Evolutionary conservation across 2,329 filamentous ascomycete species (phyloP).

Genomic region (Pyrenochaeta sp.): DNA sequence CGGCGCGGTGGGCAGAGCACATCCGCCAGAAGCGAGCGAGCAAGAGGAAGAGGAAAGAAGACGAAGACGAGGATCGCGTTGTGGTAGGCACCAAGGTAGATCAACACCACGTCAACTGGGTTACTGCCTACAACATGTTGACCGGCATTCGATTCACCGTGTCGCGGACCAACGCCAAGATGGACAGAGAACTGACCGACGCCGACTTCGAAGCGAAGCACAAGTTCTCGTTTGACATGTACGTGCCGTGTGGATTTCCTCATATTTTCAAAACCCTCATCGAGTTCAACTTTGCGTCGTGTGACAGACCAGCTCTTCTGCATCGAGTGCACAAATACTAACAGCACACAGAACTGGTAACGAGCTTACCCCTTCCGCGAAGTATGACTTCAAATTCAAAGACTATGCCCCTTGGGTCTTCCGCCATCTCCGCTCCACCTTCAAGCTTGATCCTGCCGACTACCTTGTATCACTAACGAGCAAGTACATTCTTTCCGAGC

Average conservation of each 20-base stretch:
- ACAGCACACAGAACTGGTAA: conserved; percentile 78
- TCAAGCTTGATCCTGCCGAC: conserved; percentile 93
- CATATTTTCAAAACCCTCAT: conserved; percentile 20
- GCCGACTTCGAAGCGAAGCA: conserved; percentile 93
- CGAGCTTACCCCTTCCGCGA: conserved; percentile 94
- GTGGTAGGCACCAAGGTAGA: conserved; percentile 97
- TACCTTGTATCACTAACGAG: conserved; percentile 98
- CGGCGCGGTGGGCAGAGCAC: conserved; percentile 88
- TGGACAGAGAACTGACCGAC: conserved; percentile 88
- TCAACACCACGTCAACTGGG: conserved; percentile 95
- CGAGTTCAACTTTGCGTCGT: conserved; percentile 19
- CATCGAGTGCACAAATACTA: conserved; percentile 7
- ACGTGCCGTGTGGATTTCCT: conserved; percentile 53
- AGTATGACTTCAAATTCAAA: conserved; percentile 99
- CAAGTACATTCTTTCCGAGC: conserved; percentile 97
- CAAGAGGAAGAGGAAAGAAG: conserved; percentile 82
- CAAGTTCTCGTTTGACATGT: conserved; percentile 99
- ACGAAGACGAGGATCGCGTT: conserved; percentile 89
- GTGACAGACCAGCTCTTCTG: conserved; percentile 13
- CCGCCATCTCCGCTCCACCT: conserved; percentile 84
- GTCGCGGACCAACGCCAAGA: conserved; percentile 94
- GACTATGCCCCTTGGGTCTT: conserved; percentile 99
- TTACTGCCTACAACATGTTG: conserved; percentile 99
- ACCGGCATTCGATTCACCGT: conserved; percentile 98
- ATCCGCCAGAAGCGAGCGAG: conserved; percentile 91